These are phyloP conservation scores for Chenopodium formosanum DNA, from an alignment of 148 eudicot genomes.

Conservation along the genomic window DNA sequence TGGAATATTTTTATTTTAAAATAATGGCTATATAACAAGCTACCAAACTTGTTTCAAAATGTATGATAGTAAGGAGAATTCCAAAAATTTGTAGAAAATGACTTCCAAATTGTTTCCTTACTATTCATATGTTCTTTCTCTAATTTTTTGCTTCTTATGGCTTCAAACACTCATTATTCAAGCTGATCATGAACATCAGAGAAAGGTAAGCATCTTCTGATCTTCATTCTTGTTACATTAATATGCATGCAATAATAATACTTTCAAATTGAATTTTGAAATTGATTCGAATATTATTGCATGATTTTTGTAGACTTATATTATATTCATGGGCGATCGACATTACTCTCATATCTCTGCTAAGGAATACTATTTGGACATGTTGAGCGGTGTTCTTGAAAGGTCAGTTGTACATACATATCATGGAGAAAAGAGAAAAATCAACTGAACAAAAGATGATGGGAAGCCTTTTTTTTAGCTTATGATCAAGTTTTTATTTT, in stretches of 20 bases:
- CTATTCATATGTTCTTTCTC: neutral
- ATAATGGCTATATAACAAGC: neutral
- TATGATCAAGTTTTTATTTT: no score
- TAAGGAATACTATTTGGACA: neutral
- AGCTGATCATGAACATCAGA: neutral
- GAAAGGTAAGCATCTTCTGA: slow-evolving; percentile 10
- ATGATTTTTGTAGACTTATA: slow-evolving; percentile 15
- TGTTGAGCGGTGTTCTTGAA: slow-evolving; percentile 19
- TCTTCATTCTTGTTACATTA: neutral
- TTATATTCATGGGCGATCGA: slow-evolving; percentile 28
- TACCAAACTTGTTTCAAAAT: neutral
- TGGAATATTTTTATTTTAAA: neutral
- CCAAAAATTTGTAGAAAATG: slow-evolving; percentile 1
- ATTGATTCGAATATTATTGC: neutral
- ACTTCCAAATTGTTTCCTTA: neutral
- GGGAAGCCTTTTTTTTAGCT: no score
- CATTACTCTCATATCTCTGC: slow-evolving; percentile 2
- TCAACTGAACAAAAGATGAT: no score
- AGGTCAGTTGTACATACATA: neutral
- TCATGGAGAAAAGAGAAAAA: no score
- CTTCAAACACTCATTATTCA: slow-evolving; percentile 3
- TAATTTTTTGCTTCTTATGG: slow-evolving; percentile 8
- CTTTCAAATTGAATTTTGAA: neutral
- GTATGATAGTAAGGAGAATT: neutral
- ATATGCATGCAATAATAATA: no score